Evolutionary conservation across 2,329 filamentous ascomycete genomes (phyloP), one percentile per base, ranked within the genome.

Genomic region (Juglanconis oblonga): DNA sequence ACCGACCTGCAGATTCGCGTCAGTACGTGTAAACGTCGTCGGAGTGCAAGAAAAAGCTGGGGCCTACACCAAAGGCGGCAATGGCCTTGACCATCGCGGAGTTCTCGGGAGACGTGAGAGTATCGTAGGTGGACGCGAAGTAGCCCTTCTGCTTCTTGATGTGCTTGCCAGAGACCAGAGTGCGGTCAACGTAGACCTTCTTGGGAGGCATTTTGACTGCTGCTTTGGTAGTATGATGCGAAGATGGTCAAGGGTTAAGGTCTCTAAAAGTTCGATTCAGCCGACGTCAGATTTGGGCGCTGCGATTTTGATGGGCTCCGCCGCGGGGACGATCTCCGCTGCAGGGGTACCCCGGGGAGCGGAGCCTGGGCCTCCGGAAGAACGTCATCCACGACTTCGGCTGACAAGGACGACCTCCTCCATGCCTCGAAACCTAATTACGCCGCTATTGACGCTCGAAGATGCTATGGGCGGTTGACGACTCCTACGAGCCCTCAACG

Each of bases 51-150:
- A 32, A 33, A 13, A 33, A 6, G 13, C 35, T 56, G 31, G 10
- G 52, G 77, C 82, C 69, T 76, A 86, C 83, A 52, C 81, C 82
- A 69, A 87, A 87, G 62, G 85, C 74, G 52, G 82, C 73, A 64
- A 89, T 72, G 68, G 85, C 88, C 68, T 82, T 80, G 62, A 88
- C 84, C 58, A 88, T 81, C 61, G 83, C 79, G 40, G 84, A 79
- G 72, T 89, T 88, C 70, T 89, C 86, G 38, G 85, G 74, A 55
- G 81, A 79, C 51, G 84, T 87, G 67, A 88, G 67, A 63, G 82
- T 76, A 57, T 81, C 78, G 74, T 87, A 88, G 61, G 80, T 74
- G 56, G 75, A 76, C 65, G 76, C 75, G 66, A 87, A 67, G 70
- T 82, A 78, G 65, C 85, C 80, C 68, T 79, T 81, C 57, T 76